Evolutionary conservation across 192 early-diverging fungal genomes (phyloP).

Genomic region (Rhizoclosmatium sp.): DNA sequence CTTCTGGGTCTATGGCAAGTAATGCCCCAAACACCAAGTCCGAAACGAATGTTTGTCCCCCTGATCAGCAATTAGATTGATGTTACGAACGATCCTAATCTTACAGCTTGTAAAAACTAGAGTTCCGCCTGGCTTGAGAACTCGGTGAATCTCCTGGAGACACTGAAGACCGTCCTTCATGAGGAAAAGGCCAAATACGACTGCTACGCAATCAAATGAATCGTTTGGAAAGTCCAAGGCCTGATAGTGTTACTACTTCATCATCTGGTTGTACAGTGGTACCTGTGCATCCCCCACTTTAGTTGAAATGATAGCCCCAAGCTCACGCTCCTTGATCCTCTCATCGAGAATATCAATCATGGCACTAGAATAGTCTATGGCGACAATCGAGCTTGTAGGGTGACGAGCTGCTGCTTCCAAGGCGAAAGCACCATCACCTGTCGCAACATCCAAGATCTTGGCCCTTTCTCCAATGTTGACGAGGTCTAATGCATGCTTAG

Average conservation of each 20-base stretch:
- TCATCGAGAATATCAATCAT: conserved; percentile 20
- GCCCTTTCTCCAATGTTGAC: background rate
- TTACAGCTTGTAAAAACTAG: conserved; percentile 30
- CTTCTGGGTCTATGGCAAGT: background rate
- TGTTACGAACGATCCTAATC: background rate
- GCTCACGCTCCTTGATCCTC: background rate
- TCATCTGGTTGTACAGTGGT: background rate
- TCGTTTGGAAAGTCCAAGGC: conserved; percentile 4
- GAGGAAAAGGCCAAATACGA: conserved; percentile 31
- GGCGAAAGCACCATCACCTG: conserved; percentile 28
- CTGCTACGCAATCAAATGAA: conserved; percentile 7
- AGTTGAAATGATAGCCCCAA: conserved; percentile 1
- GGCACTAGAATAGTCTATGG: conserved; percentile 12
- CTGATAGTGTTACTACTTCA: background rate
- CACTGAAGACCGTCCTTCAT: conserved; percentile 29
- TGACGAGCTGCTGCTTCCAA: conserved; percentile 2
- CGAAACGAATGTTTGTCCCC: conserved; percentile 7
- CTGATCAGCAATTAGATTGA: background rate
- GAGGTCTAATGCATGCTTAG: conserved; percentile 5
- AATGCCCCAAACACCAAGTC: conserved; percentile 8
- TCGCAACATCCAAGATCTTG: conserved; percentile 18
- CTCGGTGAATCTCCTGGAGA: conserved; percentile 25
- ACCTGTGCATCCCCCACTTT: conserved; percentile 1
- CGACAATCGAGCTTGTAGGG: background rate
- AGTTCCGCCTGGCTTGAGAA: conserved; percentile 21